Evolutionary conservation across 352 stramenopile species (phyloP).

Genomic region (Pythium myriotylum): DNA sequence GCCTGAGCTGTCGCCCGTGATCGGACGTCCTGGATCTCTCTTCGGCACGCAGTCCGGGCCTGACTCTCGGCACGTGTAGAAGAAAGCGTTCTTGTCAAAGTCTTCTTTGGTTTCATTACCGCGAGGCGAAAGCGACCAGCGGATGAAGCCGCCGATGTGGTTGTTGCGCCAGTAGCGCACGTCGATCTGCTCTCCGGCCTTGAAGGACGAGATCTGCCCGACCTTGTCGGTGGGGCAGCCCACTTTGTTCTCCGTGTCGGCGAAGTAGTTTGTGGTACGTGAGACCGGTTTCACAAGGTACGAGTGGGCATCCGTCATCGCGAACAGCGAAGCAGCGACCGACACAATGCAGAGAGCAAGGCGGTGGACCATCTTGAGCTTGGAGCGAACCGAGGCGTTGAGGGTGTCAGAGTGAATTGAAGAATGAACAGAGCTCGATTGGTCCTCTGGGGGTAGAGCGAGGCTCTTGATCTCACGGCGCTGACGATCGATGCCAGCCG

Average conservation of each 20-base stretch:
- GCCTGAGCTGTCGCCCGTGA: conserved; percentile 10
- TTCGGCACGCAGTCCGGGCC: conserved; percentile 25
- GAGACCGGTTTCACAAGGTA: conserved; percentile 16
- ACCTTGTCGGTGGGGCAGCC: conserved; percentile 16
- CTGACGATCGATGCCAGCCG: too few relatives aligned
- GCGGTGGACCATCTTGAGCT: too few relatives aligned
- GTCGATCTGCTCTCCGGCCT: conserved; percentile 26
- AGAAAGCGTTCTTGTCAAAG: conserved; percentile 34
- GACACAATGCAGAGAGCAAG: too few relatives aligned
- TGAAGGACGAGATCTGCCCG: conserved; percentile 15
- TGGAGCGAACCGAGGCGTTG: too few relatives aligned
- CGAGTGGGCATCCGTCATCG: conserved; percentile 12
- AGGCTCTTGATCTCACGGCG: too few relatives aligned
- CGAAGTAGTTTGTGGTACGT: neutral
- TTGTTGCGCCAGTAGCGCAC: conserved; percentile 39
- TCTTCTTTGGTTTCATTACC: conserved; percentile 25
- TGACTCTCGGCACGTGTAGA: conserved; percentile 35
- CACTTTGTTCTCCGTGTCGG: conserved; percentile 4
- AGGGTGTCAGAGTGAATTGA: too few relatives aligned
- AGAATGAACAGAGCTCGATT: too few relatives aligned
- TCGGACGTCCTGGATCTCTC: conserved; percentile 8
- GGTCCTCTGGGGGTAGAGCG: too few relatives aligned
- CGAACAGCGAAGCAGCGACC: too few relatives aligned
- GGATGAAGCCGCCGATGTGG: conserved; percentile 38
- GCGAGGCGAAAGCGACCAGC: conserved; percentile 25